Evolutionary conservation across 495 filamentous ascomycete genomes (phyloP), one percentile per base, ranked within the genome.

Genomic region (Trichodelitschia bisporula): DNA sequence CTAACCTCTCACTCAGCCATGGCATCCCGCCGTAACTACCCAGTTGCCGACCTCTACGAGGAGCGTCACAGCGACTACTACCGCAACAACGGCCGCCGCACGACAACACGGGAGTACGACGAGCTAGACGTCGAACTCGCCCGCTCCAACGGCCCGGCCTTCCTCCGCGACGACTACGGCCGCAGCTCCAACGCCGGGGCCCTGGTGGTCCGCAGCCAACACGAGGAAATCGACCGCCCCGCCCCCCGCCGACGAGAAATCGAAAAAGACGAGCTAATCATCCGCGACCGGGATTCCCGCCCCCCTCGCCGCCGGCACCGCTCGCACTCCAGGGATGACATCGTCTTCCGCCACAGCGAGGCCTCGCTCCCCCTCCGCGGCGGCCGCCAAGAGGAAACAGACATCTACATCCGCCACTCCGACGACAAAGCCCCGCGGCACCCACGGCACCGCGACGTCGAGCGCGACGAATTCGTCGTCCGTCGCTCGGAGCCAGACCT

Each of bases 91-190:
- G 39, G 37, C 32, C 29, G 29, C 29, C 41, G 47, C 29, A 40
- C 37, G 19, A n/a, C n/a, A n/a, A 41, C 41, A 9, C 42, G 40
- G 12, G 37, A 41, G 34, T 46, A 51, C 35, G 46, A 51, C 9
- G 47, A 55, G 4, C 34, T 55, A 15, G 49, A 54, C 35, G 19
- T 51, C 31, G 48, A 51, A 25, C 36, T 50, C 23, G 24, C 20
- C 12, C 36, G 29, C n/a, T 24, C 34, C 11, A 36, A 41, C 36
- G 18, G 15, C 28, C 28, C 15, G 19, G 9, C 9, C 30, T 66
- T 66, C 39, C 41, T 66, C 10, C 51, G 55, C 30, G 60, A 64
- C 8, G 63, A 64, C 36, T 63, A 62, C 36, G 54, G 53, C 19
- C n/a, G n/a, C n/a, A 42, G 45, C 19, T 41, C 41, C n/a, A 42